Conservation (phyloP, 441 rosid genomes). For the Erysimum pusillum region DNA sequence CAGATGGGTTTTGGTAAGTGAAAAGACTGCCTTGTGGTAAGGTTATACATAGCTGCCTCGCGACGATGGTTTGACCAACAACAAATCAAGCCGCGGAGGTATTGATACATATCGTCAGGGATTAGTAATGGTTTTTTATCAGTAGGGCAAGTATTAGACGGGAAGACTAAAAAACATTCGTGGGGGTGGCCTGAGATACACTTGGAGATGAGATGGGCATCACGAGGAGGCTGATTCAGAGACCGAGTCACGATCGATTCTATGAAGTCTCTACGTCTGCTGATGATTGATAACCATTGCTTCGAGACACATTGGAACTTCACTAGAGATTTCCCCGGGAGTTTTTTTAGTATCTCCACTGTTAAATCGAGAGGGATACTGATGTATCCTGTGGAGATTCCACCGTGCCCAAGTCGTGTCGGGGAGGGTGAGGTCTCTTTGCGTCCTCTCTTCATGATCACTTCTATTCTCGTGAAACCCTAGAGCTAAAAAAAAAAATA, state of each 20-base stretch:
- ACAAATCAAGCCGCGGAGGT: neutral
- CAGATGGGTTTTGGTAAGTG: conserved; percentile 5
- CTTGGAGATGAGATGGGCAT: too few species aligned
- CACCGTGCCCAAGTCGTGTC: neutral
- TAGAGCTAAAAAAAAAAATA: neutral
- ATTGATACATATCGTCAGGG: neutral
- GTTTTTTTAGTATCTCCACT: conserved; percentile 20
- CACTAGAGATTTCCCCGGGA: neutral
- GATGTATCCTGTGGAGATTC: neutral
- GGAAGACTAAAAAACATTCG: neutral
- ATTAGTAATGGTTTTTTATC: neutral
- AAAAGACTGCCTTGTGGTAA: conserved; percentile 16
- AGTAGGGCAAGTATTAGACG: neutral
- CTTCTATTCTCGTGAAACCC: neutral
- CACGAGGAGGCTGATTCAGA: too few species aligned
- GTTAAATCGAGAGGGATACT: conserved; percentile 26
- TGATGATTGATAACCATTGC: too few species aligned
- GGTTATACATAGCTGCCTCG: conserved; percentile 6
- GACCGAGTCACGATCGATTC: neutral
- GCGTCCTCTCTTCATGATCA: conserved; percentile 9
- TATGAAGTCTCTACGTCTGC: too few species aligned
- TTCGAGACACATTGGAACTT: too few species aligned
- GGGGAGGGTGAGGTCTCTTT: conserved; percentile 7
- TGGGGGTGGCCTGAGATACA: neutral
- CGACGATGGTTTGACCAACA: neutral